Percentiles rank a stretch among this genome's conserved stretches.
phyloP scores from a whole-genome alignment of 1,139 yeast species.

The Kazachstania sp. region DNA sequence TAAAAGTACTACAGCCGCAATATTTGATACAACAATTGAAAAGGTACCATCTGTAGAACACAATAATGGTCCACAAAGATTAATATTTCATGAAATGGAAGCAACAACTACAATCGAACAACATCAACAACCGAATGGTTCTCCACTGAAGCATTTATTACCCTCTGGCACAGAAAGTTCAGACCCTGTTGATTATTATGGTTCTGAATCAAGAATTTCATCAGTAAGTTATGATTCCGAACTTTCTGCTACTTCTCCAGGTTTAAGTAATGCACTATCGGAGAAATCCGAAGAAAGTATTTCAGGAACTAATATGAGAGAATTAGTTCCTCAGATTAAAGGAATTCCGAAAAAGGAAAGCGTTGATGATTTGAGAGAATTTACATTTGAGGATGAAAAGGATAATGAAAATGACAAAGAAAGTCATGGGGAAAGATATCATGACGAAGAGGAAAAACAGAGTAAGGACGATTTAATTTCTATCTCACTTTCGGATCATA shows the following conservation, averaged over 20 bases:
- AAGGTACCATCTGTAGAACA: background rate
- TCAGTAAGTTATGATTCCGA: constrained; percentile 16
- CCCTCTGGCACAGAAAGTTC: constrained; percentile 8
- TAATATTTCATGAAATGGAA: constrained; percentile 19
- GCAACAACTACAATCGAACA: background rate
- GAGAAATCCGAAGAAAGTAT: background rate
- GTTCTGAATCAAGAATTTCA: constrained; percentile 12
- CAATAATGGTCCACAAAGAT: constrained; percentile 21
- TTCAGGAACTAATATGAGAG: background rate
- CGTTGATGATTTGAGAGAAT: constrained; percentile 14
- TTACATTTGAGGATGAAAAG: constrained; percentile 15
- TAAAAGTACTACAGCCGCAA: constrained; percentile 16
- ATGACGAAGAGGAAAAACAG: background rate
- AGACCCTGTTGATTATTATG: constrained; percentile 3
- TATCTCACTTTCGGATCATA: background rate
- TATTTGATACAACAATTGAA: background rate
- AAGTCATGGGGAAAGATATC: too few relatives aligned
- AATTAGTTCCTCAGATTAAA: background rate
- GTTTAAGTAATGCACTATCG: background rate
- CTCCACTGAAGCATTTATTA: constrained; percentile 14
- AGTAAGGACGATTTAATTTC: background rate
- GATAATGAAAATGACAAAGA: background rate
- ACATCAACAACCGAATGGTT: constrained; percentile 3
- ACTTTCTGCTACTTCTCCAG: constrained; percentile 6
- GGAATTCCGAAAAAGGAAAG: constrained; percentile 12